Evolutionary conservation across 106 monocot genomes (phyloP).

Genomic region (Dendrobium huoshanense): DNA sequence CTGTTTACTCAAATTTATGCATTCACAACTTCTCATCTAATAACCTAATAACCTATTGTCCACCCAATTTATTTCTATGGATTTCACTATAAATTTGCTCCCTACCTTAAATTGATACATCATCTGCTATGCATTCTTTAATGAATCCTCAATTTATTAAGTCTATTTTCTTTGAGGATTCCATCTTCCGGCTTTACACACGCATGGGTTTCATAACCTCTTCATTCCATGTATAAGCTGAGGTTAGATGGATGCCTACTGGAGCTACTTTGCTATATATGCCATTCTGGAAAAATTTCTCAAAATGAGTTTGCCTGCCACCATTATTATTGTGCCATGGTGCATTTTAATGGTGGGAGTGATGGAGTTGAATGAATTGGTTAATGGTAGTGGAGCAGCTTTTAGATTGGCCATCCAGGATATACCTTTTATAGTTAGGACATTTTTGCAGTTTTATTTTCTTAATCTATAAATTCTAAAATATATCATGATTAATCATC

Average conservation of each 20-base stretch:
- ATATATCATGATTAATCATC: too few species aligned
- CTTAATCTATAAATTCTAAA: too few species aligned
- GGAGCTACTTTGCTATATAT: neutral
- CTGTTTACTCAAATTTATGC: neutral
- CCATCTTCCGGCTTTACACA: too few species aligned
- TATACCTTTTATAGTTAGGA: too few species aligned
- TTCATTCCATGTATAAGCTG: neutral
- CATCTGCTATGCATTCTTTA: neutral
- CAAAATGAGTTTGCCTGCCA: neutral
- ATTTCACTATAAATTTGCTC: neutral
- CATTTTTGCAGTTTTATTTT: too few species aligned
- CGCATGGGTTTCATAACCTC: neutral
- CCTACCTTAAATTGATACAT: neutral
- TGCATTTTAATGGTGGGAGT: too few species aligned
- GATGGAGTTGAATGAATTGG: neutral
- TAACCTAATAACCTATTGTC: neutral
- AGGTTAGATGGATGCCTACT: neutral
- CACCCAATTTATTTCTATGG: neutral
- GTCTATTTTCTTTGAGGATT: neutral
- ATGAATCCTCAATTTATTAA: neutral
- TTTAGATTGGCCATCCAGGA: too few species aligned
- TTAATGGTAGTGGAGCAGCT: neutral
- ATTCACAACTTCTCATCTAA: neutral
- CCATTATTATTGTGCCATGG: too few species aligned
- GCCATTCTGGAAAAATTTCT: neutral